Conservation (phyloP, 805 yeast genomes). For the Lipomyces chichibuensis region DNA sequence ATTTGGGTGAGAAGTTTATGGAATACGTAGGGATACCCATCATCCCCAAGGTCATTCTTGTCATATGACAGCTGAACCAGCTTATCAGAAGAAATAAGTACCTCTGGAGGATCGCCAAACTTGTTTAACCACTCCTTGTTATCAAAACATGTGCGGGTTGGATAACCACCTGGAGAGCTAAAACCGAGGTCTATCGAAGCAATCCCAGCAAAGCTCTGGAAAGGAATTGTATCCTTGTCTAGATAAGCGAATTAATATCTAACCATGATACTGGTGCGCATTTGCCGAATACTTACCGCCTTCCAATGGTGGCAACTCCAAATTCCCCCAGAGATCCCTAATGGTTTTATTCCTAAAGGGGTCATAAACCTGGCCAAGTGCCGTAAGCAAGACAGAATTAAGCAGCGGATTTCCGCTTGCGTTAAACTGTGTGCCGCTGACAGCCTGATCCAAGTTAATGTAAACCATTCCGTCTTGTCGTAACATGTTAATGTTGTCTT, state of each 20-base stretch:
- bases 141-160: constrained; percentile 73
- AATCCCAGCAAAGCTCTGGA: constrained; percentile 49
- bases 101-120: constrained; percentile 56
- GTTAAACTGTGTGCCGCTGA: constrained; percentile 56
- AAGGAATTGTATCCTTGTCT: constrained; percentile 64
- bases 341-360: constrained; percentile 43
- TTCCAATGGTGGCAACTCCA: constrained; percentile 15
- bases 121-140: constrained; percentile 69
- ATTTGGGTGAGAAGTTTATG: constrained; percentile 62
- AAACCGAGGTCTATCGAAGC: constrained; percentile 62
- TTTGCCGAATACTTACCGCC: constrained; percentile 39
- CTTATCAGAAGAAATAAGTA: constrained; percentile 11
- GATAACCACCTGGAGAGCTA: constrained; percentile 54
- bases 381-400: constrained; percentile 50
- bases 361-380: constrained; percentile 51
- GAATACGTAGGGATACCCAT: constrained; percentile 50
- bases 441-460: constrained; percentile 69
- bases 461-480: constrained; percentile 62
- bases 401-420: constrained; percentile 64
- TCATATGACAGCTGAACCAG: background rate
- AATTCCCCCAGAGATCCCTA: constrained; percentile 22
- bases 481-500: constrained; percentile 54
- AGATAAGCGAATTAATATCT: constrained; percentile 45
- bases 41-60: constrained; percentile 7
- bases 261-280: constrained; percentile 41